These are phyloP conservation scores for Penicillium malachiteum DNA, from an alignment of 495 filamentous ascomycete species.

Conservation along the genomic window DNA sequence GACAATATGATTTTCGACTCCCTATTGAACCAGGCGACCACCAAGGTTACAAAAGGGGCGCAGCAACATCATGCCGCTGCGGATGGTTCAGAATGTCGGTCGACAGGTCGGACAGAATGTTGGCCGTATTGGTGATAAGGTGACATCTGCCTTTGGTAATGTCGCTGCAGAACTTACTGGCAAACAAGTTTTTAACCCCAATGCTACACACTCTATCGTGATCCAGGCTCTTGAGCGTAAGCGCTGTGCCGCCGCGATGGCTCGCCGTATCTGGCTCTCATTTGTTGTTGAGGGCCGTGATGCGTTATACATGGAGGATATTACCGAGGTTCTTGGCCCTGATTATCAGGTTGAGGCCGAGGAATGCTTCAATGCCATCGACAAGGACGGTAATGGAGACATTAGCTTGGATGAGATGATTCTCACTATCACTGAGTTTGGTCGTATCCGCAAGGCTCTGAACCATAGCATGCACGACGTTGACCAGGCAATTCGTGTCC, in stretches of 20 bases:
- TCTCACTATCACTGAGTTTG: constrained; percentile 77
- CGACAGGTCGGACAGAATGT: constrained; percentile 63
- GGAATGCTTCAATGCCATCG: constrained; percentile 75
- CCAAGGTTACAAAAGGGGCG: background rate
- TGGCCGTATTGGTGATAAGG: constrained; percentile 82
- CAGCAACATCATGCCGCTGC: constrained; percentile 62
- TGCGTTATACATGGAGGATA: constrained; percentile 73
- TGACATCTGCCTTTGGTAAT: constrained; percentile 87
- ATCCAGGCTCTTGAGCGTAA: constrained; percentile 83
- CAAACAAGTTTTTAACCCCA: constrained; percentile 90
- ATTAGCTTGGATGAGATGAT: constrained; percentile 95
- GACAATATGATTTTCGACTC: constrained; percentile 87
- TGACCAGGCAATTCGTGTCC: constrained; percentile 85
- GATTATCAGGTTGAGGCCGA: constrained; percentile 70
- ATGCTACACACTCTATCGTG: constrained; percentile 83
- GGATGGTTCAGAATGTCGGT: constrained; percentile 51
- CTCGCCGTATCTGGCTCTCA: constrained; percentile 94
- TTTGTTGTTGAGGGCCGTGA: constrained; percentile 90
- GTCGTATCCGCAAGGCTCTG: constrained; percentile 80
- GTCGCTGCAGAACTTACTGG: constrained; percentile 92
- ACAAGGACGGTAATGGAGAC: constrained; percentile 88
- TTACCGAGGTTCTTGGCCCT: constrained; percentile 81
- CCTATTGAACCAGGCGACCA: constrained; percentile 40
- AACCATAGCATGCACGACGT: constrained; percentile 94
- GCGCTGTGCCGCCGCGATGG: constrained; percentile 80